Conservation (phyloP, 1,139 yeast species). For the Suhomyces yuchorum region DNA sequence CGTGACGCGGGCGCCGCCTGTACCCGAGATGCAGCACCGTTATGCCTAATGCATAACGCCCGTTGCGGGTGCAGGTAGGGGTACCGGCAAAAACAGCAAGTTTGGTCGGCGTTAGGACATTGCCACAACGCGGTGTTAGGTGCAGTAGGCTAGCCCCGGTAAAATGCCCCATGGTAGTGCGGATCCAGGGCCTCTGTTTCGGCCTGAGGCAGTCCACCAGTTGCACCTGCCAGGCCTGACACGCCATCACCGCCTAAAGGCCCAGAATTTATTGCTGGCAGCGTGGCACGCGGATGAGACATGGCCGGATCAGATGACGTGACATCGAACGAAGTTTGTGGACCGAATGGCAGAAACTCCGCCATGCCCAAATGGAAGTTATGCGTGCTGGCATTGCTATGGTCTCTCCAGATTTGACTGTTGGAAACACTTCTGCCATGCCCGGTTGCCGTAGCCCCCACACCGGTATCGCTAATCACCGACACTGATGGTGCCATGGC, state of each 20-base stretch:
- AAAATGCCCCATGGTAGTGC: background rate
- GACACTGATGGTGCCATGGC: conserved; percentile 4
- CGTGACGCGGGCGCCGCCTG: conserved; percentile 8
- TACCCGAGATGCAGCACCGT: conserved; percentile 5
- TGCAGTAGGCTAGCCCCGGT: background rate
- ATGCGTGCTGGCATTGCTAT: conserved; percentile 14
- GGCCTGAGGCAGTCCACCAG: background rate
- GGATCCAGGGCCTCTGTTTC: background rate
- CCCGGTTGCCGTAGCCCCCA: conserved; percentile 9
- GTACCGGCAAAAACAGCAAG: background rate
- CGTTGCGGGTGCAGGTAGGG: background rate
- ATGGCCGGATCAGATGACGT: background rate
- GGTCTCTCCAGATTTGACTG: conserved; percentile 35
- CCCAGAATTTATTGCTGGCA: background rate
- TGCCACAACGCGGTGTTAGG: background rate
- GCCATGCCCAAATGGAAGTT: conserved; percentile 20
- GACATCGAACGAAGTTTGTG: conserved; percentile 6
- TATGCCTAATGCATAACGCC: background rate
- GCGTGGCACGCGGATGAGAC: background rate
- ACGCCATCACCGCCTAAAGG: background rate
- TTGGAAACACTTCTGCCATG: conserved; percentile 26
- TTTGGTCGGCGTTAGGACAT: background rate
- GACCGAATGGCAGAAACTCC: conserved; percentile 19
- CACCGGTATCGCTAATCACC: background rate
- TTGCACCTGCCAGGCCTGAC: background rate